Evolutionary conservation across 2,329 filamentous ascomycete species (phyloP).

Genomic region (Phaeosphaeria sp.): DNA sequence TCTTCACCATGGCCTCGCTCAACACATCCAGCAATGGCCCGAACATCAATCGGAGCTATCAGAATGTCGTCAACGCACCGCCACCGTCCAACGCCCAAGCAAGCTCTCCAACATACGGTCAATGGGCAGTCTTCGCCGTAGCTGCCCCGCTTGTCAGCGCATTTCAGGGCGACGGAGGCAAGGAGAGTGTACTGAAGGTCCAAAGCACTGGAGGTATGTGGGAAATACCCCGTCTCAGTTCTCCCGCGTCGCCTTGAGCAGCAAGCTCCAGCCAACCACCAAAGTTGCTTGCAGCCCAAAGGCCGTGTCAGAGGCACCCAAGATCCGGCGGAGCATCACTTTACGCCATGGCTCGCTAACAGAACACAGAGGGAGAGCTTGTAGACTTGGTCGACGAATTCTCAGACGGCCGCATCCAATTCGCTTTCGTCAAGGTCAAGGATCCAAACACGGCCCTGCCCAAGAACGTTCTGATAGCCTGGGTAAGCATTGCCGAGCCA

Average conservation of each 20-base stretch:
- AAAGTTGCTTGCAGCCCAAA: background rate
- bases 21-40: conserved; percentile 61
- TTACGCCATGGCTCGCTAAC: conserved; percentile 28
- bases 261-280: background rate
- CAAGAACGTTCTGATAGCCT: conserved; percentile 92
- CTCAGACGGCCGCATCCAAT: conserved; percentile 94
- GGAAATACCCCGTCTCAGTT: background rate
- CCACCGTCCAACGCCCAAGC: conserved; percentile 63
- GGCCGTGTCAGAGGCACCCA: conserved; percentile 16
- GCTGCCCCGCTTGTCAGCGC: conserved; percentile 90
- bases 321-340: background rate
- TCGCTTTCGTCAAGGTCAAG: conserved; percentile 95
- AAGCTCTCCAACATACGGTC: conserved; percentile 80
- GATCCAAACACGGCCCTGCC: conserved; percentile 89
- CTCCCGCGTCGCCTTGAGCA: background rate
- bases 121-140: conserved; percentile 95
- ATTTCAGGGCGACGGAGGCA: conserved; percentile 83
- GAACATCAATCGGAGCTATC: conserved; percentile 64
- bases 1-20: conserved; percentile 72
- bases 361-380: conserved; percentile 79
- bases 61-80: conserved; percentile 69
- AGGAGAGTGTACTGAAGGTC: conserved; percentile 95
- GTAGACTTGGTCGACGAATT: conserved; percentile 92
- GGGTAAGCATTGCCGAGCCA: conserved; percentile 57
- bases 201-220: conserved; percentile 83